Evolutionary conservation across 139 green algal genomes (phyloP).

Genomic region (Chlorella sp.): DNA sequence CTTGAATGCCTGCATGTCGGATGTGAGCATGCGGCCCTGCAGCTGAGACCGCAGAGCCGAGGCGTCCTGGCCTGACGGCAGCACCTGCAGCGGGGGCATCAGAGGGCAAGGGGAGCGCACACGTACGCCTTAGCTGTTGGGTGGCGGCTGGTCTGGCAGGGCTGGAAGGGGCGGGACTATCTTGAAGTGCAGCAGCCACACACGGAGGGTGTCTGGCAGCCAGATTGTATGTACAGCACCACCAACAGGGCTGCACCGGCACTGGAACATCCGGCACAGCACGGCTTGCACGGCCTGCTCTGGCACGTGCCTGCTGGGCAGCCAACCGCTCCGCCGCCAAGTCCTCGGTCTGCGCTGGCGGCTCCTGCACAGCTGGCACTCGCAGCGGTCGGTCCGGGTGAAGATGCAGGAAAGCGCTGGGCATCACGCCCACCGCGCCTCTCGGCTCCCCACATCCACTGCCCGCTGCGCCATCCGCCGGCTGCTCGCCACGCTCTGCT

Average conservation of each 20-base stretch:
- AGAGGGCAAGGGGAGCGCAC: not conserved
- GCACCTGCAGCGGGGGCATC: not conserved
- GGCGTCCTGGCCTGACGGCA: constrained; percentile 47
- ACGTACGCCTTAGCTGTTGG: not conserved
- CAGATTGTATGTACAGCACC: not conserved
- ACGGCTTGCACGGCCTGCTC: too few relatives aligned
- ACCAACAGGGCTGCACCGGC: not conserved
- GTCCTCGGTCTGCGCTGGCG: constrained; percentile 64
- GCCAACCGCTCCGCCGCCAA: constrained; percentile 50
- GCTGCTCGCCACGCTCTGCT: not conserved
- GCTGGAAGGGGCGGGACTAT: too few relatives aligned
- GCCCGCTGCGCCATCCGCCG: not conserved
- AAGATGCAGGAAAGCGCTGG: constrained; percentile 40
- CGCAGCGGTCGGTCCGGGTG: constrained; percentile 45
- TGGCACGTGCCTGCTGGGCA: not conserved
- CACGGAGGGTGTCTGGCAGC: too few relatives aligned
- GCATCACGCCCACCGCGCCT: constrained; percentile 4
- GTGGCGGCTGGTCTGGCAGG: not conserved
- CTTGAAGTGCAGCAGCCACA: too few relatives aligned
- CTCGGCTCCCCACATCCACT: not conserved
- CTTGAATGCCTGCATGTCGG: constrained; percentile 95
- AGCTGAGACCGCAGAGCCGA: constrained; percentile 45
- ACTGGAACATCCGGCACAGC: too few relatives aligned
- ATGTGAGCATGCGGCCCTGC: constrained; percentile 62
- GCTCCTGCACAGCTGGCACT: constrained; percentile 50